Evolutionary conservation across 2,329 filamentous ascomycete genomes (phyloP), one percentile per base, ranked within the genome.

Genomic region (Trichoderma sp.): DNA sequence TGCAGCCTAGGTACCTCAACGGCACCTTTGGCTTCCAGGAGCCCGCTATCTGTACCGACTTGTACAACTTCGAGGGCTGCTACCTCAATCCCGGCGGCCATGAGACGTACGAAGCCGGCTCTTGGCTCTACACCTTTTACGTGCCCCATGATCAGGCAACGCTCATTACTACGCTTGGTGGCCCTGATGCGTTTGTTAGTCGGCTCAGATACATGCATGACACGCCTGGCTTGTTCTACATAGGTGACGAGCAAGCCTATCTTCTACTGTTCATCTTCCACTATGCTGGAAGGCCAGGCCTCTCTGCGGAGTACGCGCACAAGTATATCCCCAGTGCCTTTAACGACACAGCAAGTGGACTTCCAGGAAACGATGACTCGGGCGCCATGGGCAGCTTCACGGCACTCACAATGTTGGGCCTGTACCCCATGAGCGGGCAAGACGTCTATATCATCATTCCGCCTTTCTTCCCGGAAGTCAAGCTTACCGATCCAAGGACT

Each of bases 91-190:
- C 69, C 1, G 56, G 66, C 26, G 72, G 69, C 7, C 71, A 72
- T 52, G 71, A 72, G 74, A 91, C 89, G 0, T 92, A 91, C 69
- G 89, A 92, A 74, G 88, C 85, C 2, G 88, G 85, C 64, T 78
- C 83, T 0, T 92, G 89, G 89, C 83, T 90, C 52, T 93, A 93
- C 75, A 86, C 86, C 19, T 93, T 92, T 62, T 76, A 76, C 66
- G 77, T 80, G 10, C 81, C 81, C 12, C 81, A 83, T 66, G 79
- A 82, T 70, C 79, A 79, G 75, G 74, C 73, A 2, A 71, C 73
- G 0, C 77, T 90, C 0, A 80, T 90, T 68, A 68, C 69, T 3
- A 71, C 67, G 34, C 83, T 91, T 58, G 89, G 89, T 34, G 89
- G 89, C 0, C 76, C 76, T 0, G 78, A 83, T 1, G 73, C 73